A percentile compares a stretch with the other conserved stretches of the same genome.
Conservation (phyloP, 768 basidiomycete genomes). For the Pholiota molesta region DNA sequence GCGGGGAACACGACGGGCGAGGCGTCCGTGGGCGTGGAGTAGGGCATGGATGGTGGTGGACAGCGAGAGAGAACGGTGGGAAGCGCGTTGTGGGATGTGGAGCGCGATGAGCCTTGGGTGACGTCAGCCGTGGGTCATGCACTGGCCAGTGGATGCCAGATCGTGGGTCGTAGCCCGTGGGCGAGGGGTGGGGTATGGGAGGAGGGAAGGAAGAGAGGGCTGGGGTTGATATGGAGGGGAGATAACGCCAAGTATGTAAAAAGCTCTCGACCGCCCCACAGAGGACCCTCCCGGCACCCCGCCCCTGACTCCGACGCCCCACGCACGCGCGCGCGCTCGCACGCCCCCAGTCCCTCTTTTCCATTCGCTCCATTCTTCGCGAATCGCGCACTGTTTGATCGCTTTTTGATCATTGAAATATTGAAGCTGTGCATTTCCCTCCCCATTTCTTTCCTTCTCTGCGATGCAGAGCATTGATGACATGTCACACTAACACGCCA, state of each 20-base stretch:
- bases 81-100: no score
- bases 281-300: neutral
- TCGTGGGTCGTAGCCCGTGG: neutral
- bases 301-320: neutral
- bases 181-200: neutral
- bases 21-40: neutral
- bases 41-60: constrained; percentile 8
- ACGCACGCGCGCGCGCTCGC: neutral
- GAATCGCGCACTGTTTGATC: no score
- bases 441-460: neutral
- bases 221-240: neutral
- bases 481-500: neutral
- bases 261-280: neutral
- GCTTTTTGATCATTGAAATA: neutral
- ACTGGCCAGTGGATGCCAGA: neutral
- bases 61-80: no score
- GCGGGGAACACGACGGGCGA: constrained; percentile 16
- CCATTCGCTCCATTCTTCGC: neutral
- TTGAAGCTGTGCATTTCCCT: neutral
- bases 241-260: neutral
- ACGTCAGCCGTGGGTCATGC: neutral
- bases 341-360: neutral
- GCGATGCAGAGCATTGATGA: neutral
- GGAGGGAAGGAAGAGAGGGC: neutral
- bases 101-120: neutral